phyloP scores from a whole-genome alignment of 148 eudicot genomes.

The Nepenthes mirabilis region DNA sequence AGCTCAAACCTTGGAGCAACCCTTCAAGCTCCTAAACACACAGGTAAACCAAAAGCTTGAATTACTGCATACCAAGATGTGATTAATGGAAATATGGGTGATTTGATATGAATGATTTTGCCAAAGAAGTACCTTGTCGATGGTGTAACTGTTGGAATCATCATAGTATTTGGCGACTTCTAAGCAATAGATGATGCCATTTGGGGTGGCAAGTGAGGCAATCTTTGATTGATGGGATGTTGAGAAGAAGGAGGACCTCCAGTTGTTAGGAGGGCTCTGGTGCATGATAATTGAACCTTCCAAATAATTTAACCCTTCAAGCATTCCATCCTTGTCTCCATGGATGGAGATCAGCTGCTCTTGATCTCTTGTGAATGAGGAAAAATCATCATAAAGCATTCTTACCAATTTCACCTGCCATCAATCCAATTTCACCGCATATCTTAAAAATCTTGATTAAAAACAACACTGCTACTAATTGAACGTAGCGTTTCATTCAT shows the following conservation, averaged over 20 bases:
- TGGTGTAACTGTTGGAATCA: constrained; percentile 12
- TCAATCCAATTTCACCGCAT: background rate
- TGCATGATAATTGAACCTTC: constrained; percentile 61
- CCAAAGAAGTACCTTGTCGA: constrained; percentile 22
- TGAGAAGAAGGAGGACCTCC: constrained; percentile 85
- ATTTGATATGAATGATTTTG: background rate
- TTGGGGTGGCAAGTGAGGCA: constrained; percentile 23
- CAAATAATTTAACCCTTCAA: constrained; percentile 44
- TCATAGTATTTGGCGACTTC: constrained; percentile 67
- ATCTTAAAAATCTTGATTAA: too few relatives aligned
- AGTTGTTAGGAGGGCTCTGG: constrained; percentile 50
- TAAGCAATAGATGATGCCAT: constrained; percentile 53
- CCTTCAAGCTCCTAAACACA: constrained; percentile 33
- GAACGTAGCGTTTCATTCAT: too few relatives aligned
- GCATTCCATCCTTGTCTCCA: constrained; percentile 13
- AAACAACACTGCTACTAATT: too few relatives aligned
- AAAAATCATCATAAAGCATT: constrained; percentile 59
- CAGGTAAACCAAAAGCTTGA: too few relatives aligned
- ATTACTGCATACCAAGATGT: background rate
- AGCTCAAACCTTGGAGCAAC: constrained; percentile 24
- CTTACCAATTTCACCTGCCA: constrained; percentile 77
- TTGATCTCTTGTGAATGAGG: constrained; percentile 64
- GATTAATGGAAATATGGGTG: background rate
- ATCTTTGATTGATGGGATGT: constrained; percentile 32
- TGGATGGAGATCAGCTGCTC: constrained; percentile 52